Evolutionary conservation across 2,329 filamentous ascomycete species (phyloP).

Genomic region (Fusarium siculi): DNA sequence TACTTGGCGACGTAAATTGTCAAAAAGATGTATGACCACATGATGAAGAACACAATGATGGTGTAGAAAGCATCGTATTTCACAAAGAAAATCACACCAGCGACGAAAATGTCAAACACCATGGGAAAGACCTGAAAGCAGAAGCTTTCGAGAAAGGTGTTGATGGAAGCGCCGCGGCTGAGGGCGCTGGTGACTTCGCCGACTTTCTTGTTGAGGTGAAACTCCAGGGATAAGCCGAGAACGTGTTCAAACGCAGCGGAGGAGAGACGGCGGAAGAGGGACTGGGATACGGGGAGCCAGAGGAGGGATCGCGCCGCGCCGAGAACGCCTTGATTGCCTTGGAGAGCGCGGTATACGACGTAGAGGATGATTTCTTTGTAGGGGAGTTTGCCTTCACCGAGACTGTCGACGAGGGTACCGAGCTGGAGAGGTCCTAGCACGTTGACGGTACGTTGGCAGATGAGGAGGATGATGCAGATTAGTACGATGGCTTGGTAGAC

Average conservation of each 20-base stretch:
- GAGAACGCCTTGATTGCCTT: conserved; percentile 58
- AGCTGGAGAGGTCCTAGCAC: conserved; percentile 56
- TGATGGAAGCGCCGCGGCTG: conserved; percentile 59
- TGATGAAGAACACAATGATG: conserved; percentile 59
- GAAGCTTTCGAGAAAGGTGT: conserved; percentile 61
- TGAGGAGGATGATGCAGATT: conserved; percentile 53
- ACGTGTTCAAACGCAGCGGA: conserved; percentile 60
- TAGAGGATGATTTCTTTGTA: conserved; percentile 57
- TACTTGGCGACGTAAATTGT: conserved; percentile 63
- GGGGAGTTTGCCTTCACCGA: conserved; percentile 55
- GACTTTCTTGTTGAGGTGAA: conserved; percentile 62
- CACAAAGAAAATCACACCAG: conserved; percentile 58
- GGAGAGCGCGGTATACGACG: conserved; percentile 56
- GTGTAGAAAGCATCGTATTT: conserved; percentile 60
- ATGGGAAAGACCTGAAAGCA: conserved; percentile 62
- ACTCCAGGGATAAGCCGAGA: conserved; percentile 58
- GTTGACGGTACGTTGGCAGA: conserved; percentile 57
- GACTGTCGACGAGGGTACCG: conserved; percentile 52
- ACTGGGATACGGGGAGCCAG: conserved; percentile 61
- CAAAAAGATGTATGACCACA: conserved; percentile 61
- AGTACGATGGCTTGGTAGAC: conserved; percentile 55
- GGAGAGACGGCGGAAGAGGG: conserved; percentile 55
- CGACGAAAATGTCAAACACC: conserved; percentile 61
- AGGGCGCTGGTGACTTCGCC: conserved; percentile 63
- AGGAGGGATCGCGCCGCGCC: conserved; percentile 56